Conservation (phyloP, 2,329 filamentous ascomycete genomes). For the Colletotrichum limetticola region DNA sequence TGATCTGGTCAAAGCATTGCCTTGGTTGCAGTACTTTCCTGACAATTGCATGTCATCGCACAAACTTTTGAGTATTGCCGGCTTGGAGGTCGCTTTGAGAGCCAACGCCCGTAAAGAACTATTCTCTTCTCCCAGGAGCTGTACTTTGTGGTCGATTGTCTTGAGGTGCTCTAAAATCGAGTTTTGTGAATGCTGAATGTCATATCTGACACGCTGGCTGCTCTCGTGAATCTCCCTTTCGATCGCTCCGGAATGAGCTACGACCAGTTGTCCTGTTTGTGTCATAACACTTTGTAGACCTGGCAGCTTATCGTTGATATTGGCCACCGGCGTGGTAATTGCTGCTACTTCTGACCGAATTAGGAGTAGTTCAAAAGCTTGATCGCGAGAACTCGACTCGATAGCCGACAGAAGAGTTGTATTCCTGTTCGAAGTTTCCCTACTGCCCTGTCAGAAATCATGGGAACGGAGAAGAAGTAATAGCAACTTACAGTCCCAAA, state of each 20-base stretch:
- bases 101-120: background rate
- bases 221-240: background rate
- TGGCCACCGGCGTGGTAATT: background rate
- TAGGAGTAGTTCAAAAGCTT: background rate
- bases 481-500: background rate
- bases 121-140: background rate
- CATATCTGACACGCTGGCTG: background rate
- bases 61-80: background rate
- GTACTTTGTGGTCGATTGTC: background rate
- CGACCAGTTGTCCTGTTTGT: background rate
- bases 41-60: background rate
- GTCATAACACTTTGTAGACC: background rate
- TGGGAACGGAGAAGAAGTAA: accelerated
- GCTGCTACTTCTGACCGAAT: background rate
- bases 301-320: background rate
- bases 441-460: background rate
- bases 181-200: background rate
- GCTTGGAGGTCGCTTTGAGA: background rate
- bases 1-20: too few relatives aligned
- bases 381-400: background rate
- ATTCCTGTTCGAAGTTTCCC: background rate
- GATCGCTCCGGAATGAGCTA: background rate
- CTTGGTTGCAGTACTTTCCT: background rate
- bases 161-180: background rate
- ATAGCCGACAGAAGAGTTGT: background rate